phyloP scores from a whole-genome alignment of 495 filamentous ascomycete species.

The Trichodelitschia bisporula region DNA sequence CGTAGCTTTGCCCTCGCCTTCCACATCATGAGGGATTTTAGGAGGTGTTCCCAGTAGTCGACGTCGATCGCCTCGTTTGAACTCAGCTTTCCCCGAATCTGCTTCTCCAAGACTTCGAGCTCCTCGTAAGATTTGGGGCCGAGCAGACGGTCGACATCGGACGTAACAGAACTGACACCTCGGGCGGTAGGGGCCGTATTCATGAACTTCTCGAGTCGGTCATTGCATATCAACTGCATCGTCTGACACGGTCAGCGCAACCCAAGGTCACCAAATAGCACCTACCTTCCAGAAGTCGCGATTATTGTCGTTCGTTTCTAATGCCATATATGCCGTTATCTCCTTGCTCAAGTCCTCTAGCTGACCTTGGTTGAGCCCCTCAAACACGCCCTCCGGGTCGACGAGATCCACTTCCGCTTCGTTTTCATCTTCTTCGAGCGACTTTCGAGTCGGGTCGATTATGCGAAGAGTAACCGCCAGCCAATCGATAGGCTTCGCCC shows the following conservation, averaged over 20 bases:
- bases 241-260: constrained; percentile 22
- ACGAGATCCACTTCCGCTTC: constrained; percentile 49
- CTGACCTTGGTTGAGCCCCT: constrained; percentile 43
- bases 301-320: constrained; percentile 59
- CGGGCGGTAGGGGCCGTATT: constrained; percentile 38
- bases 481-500: constrained; percentile 88
- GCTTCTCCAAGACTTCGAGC: constrained; percentile 55
- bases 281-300: constrained; percentile 64
- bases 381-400: constrained; percentile 61
- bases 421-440: constrained; percentile 50
- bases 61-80: constrained; percentile 85
- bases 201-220: constrained; percentile 42
- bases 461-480: constrained; percentile 75
- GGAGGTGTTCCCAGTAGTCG: constrained; percentile 90
- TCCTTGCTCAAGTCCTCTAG: constrained; percentile 61
- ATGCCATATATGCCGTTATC: constrained; percentile 57
- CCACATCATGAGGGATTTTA: constrained; percentile 64
- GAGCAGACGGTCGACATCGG: constrained; percentile 70
- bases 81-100: constrained; percentile 60
- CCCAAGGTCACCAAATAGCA: constrained; percentile 10
- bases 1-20: constrained; percentile 76
- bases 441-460: constrained; percentile 54
- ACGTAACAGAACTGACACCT: constrained; percentile 54
- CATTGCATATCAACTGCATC: constrained; percentile 60
- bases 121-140: constrained; percentile 73